Evolutionary conservation across 2,329 filamentous ascomycete genomes (phyloP), one percentile per base, ranked within the genome.

Genomic region (Aspergillus aculeatinus): DNA sequence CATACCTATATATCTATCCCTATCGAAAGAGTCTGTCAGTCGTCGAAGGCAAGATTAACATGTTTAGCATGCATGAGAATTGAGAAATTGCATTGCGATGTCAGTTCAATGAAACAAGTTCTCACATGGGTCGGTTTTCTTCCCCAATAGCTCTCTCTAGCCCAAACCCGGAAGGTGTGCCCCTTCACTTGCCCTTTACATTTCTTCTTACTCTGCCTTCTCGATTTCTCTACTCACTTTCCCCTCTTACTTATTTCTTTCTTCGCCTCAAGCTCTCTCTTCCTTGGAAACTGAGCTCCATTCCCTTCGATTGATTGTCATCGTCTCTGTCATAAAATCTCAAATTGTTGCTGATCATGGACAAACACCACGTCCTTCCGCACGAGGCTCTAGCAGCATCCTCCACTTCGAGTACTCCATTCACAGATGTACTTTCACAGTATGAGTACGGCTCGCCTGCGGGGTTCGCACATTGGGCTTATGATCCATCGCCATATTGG

Each of bases 401-500:
- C 6, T 44, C 39, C 14, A 44, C 39, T 19, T 44, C 16, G 39
- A 44, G 39, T 19, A 19, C 39, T 19, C n/a, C 39, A 19, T 19
- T 44, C 39, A 44, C 39, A 19, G 16, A 44, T 44, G 39, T 44
- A 19, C 5, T 19, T 1, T 44, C 39, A 12, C 31, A 19, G 39
- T 42, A 21, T 33, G 7, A 23, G 31, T 42, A 16, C 39, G 5
- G 25, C 12, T 23, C 11, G 6, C 27, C 31, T 16, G n/a, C 12
- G 1, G 53, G 57, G 14, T 47, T 54, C 27, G 39, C 57, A 14
- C 57, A 44, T 10, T 62, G 56, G 56, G 48, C 60, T 5, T 49
- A 57, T 27, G 44, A 27, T 14, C 23, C 48, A 2, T 50, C 29
- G 2, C 49, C 50, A 10, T 50, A 48, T 25, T 57, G 44, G 35